Conservation (phyloP, 1,284 basidiomycete genomes). For the Pseudozyma thailandica region DNA sequence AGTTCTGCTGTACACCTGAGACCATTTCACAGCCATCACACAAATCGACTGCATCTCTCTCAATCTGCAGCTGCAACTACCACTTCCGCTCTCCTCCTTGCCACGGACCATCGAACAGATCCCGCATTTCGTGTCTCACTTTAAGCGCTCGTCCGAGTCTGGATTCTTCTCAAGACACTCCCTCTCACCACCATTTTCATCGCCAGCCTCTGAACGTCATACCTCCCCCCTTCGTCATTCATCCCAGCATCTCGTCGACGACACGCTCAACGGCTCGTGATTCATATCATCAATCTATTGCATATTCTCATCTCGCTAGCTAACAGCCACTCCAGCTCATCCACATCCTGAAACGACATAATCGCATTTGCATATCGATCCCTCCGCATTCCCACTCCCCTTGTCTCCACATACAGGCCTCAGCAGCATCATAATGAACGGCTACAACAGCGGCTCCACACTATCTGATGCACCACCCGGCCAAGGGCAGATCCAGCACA, state of each 20-base stretch:
- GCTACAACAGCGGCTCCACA: conserved; percentile 44
- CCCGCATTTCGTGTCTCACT: background rate
- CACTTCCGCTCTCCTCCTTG: background rate
- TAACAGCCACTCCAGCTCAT: too few species aligned
- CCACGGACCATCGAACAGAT: conserved; percentile 1
- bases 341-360: too few species aligned
- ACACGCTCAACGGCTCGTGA: too few species aligned
- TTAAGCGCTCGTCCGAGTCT: background rate
- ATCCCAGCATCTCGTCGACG: too few species aligned
- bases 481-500: conserved; percentile 40
- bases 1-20: too few species aligned
- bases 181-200: background rate
- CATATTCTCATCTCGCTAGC: too few species aligned
- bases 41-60: background rate
- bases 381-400: too few species aligned
- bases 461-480: conserved; percentile 48
- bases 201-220: too few species aligned
- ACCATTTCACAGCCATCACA: conserved; percentile 1
- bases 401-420: too few species aligned
- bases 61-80: background rate
- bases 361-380: too few species aligned
- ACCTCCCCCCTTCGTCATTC: too few species aligned
- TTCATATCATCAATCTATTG: too few species aligned
- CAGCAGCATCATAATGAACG: conserved; percentile 28
- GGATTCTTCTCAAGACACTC: background rate